These are phyloP conservation scores for Ceratobasidium sp. DNA, from an alignment of 1,284 basidiomycete species.

Conservation along the genomic window DNA sequence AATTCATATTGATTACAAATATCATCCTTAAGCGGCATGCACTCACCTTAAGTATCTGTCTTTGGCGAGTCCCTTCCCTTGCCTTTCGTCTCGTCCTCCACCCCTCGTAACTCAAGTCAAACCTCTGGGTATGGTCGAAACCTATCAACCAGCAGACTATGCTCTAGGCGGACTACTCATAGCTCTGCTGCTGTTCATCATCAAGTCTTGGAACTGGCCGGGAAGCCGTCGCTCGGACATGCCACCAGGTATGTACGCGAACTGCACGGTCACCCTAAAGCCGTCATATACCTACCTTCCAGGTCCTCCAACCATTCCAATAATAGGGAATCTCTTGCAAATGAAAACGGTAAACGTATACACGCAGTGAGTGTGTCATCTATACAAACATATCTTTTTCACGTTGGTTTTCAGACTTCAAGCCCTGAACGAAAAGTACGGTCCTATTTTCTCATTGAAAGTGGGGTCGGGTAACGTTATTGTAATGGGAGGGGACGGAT, in stretches of 20 bases:
- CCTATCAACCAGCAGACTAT: neutral
- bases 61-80: neutral
- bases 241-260: conserved; percentile 1
- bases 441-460: conserved; percentile 4
- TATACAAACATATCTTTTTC: neutral
- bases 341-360: conserved; percentile 18
- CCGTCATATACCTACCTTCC: neutral
- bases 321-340: conserved; percentile 11
- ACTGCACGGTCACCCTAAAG: neutral
- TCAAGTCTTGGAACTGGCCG: conserved; percentile 10
- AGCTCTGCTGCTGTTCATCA: neutral
- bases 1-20: too few species aligned
- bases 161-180: neutral
- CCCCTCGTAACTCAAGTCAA: neutral
- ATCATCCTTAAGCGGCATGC: neutral
- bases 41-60: neutral
- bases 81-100: neutral
- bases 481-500: conserved; percentile 26
- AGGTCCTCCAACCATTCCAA: conserved; percentile 12
- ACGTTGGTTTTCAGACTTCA: neutral
- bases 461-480: conserved; percentile 1
- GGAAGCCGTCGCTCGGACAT: conserved; percentile 16
- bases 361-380: neutral
- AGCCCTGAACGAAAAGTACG: conserved; percentile 17
- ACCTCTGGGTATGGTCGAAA: neutral